A percentile compares a stretch with the other conserved stretches of the same genome.
Conservation (phyloP, 352 stramenopile species). For the Pythium scleroteichum region DNA sequence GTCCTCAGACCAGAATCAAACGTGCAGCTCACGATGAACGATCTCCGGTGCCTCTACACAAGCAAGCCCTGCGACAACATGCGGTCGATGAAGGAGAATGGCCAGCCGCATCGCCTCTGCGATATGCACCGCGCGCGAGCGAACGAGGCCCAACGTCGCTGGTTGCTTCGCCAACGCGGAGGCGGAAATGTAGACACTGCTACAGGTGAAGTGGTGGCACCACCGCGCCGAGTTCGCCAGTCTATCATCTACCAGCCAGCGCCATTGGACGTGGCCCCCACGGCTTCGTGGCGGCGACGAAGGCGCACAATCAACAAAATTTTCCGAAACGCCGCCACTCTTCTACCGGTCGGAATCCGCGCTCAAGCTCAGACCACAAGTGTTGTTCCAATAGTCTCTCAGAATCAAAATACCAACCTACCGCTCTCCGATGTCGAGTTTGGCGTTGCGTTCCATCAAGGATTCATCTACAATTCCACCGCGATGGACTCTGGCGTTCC, state of each 20-base stretch:
- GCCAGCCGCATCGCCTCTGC: constrained; percentile 23
- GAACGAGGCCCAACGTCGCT: constrained; percentile 8
- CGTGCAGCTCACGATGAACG: not conserved
- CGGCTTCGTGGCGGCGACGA: not conserved
- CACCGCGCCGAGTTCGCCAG: not conserved
- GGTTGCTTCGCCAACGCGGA: not conserved
- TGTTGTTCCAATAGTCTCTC: no score
- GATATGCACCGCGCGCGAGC: constrained; percentile 11
- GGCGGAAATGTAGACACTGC: not conserved
- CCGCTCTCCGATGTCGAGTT: no score
- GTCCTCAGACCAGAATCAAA: no score
- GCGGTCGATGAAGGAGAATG: constrained; percentile 21
- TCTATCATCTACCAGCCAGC: not conserved
- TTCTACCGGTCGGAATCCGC: no score
- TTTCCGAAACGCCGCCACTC: not conserved
- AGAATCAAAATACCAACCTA: no score
- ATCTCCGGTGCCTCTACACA: constrained; percentile 3
- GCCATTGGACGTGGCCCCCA: not conserved
- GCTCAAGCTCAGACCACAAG: no score
- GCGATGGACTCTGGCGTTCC: no score
- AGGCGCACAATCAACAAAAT: not conserved
- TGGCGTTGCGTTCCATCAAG: no score
- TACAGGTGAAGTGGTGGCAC: not conserved
- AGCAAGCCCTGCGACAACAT: constrained; percentile 13
- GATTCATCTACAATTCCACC: no score